Evolutionary conservation across 2,329 filamentous ascomycete genomes (phyloP).

Genomic region (Dactylellina sp.): DNA sequence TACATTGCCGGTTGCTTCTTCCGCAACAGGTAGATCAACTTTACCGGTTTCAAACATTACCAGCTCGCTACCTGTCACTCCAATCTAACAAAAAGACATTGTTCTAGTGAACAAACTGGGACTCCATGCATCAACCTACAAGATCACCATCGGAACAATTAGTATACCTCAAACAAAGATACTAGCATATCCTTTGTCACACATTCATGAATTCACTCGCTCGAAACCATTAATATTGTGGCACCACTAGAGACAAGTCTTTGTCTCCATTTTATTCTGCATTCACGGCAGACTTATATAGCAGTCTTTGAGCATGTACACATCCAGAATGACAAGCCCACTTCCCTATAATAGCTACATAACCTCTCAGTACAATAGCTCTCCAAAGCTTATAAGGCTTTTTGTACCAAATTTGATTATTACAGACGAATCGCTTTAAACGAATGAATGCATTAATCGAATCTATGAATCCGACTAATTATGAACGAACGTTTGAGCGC

Average conservation of each 20-base stretch:
- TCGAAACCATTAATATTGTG: not conserved
- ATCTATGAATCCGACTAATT: not conserved
- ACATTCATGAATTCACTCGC: not conserved
- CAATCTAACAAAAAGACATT: constrained; percentile 11
- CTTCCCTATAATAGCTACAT: not conserved
- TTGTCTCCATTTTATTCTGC: constrained; percentile 8
- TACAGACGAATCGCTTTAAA: constrained; percentile 1
- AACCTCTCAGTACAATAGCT: not conserved
- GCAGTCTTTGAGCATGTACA: constrained; percentile 1
- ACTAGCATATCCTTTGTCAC: not conserved
- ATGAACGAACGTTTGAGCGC: not conserved
- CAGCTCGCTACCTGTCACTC: constrained; percentile 32
- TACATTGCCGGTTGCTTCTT: not conserved
- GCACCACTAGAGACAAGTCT: not conserved
- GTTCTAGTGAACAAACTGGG: not conserved
- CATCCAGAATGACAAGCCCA: constrained; percentile 1
- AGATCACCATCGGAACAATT: not conserved
- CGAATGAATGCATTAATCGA: not conserved
- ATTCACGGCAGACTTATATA: constrained; percentile 6
- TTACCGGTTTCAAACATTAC: not conserved
- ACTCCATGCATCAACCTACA: no score
- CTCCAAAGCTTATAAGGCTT: not conserved
- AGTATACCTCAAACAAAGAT: not conserved
- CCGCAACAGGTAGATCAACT: not conserved
- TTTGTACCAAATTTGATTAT: no score